phyloP scores from a whole-genome alignment of 768 basidiomycete species.

The Lactifluus rugatus region DNA sequence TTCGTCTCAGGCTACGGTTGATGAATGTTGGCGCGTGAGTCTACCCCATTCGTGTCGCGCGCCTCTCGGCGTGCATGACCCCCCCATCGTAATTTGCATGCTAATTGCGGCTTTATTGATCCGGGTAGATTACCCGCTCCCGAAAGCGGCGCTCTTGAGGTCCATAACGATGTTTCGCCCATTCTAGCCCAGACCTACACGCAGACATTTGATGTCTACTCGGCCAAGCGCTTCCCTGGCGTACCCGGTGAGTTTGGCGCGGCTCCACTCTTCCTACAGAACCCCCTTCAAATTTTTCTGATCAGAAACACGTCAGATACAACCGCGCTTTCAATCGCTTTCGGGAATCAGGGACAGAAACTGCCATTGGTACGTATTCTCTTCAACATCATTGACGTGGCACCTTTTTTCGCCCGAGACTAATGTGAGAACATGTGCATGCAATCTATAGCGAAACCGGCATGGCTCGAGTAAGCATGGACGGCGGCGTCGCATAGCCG shows the following conservation, averaged over 20 bases:
- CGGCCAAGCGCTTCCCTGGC: constrained; percentile 91
- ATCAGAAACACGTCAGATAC: constrained; percentile 43
- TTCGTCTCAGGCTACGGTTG: constrained; percentile 76
- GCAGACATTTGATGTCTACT: constrained; percentile 76
- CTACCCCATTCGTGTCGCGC: constrained; percentile 3
- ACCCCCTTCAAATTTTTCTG: neutral
- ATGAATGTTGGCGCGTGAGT: constrained; percentile 88
- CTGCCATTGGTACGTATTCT: constrained; percentile 55
- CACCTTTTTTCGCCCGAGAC: constrained; percentile 17
- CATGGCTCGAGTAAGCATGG: constrained; percentile 60
- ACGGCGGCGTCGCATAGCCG: constrained; percentile 47
- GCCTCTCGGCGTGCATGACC: too few species aligned
- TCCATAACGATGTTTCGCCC: constrained; percentile 61
- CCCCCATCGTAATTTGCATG: neutral
- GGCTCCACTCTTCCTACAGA: neutral
- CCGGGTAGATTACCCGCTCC: constrained; percentile 43
- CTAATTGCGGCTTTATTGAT: neutral
- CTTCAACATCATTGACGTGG: neutral
- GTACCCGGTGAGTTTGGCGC: constrained; percentile 57
- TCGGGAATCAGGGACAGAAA: constrained; percentile 86
- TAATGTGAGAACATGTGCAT: constrained; percentile 13
- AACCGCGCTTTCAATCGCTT: constrained; percentile 81
- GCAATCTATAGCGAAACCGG: constrained; percentile 55
- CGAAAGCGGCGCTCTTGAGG: constrained; percentile 50
- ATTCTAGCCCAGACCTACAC: constrained; percentile 81